Evolutionary conservation across 306 rosid genomes (phyloP).

Genomic region (Pyrus pyrifolia): DNA sequence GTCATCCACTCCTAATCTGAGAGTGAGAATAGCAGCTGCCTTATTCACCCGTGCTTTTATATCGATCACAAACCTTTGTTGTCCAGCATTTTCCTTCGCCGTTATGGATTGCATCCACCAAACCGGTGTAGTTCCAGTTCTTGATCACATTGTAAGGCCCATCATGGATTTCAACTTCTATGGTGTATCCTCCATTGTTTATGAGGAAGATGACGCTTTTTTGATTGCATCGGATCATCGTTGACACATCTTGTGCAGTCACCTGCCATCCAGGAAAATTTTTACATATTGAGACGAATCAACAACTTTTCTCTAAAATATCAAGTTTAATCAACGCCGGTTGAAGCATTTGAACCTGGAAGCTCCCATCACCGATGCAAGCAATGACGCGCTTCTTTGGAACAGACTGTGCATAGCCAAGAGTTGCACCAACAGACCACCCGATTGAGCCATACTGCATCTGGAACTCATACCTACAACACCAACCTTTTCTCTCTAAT

Average conservation of each 20-base stretch:
- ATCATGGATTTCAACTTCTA: slow-evolving; percentile 47
- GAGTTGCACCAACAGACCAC: slow-evolving; percentile 52
- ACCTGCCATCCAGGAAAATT: slow-evolving; percentile 5
- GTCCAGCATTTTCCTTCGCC: slow-evolving; percentile 46
- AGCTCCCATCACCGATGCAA: slow-evolving; percentile 55
- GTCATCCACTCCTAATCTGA: not conserved
- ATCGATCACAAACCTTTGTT: slow-evolving; percentile 11
- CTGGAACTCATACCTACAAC: slow-evolving; percentile 47
- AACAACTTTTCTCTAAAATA: not conserved
- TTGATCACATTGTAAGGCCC: slow-evolving; percentile 51
- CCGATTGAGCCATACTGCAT: slow-evolving; percentile 52
- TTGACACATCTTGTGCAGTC: slow-evolving; percentile 47
- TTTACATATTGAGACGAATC: not conserved
- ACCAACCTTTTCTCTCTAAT: slow-evolving; percentile 20
- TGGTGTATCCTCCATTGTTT: slow-evolving; percentile 49
- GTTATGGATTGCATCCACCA: slow-evolving; percentile 43
- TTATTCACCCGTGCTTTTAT: not conserved
- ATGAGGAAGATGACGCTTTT: slow-evolving; percentile 37
- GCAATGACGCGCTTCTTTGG: slow-evolving; percentile 41
- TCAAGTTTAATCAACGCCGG: not conserved
- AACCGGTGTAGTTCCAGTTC: slow-evolving; percentile 47
- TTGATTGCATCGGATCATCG: slow-evolving; percentile 29
- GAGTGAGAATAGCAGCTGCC: not conserved
- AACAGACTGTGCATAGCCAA: slow-evolving; percentile 41
- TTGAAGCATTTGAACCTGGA: slow-evolving; percentile 24